phyloP scores from a whole-genome alignment of 306 rosid genomes.

The Glycine soja region DNA sequence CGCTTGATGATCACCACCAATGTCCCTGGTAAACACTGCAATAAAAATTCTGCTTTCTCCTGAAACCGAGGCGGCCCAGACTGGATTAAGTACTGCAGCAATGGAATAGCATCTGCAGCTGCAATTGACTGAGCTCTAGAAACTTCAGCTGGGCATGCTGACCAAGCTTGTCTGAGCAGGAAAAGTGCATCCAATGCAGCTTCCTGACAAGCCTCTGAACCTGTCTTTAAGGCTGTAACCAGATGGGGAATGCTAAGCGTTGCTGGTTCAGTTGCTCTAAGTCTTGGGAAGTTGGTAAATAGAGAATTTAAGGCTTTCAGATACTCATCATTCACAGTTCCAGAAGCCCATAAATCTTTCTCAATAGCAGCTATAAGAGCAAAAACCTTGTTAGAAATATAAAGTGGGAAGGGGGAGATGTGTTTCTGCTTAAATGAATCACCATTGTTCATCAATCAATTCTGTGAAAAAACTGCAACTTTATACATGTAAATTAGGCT shows the following conservation, averaged over 20 bases:
- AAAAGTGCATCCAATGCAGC: constrained; percentile 95
- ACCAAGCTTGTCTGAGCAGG: constrained; percentile 99
- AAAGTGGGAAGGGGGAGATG: neutral
- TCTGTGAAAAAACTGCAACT: neutral
- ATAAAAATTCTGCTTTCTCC: constrained; percentile 92
- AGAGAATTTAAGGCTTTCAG: constrained; percentile 93
- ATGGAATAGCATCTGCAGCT: constrained; percentile 97
- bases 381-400: constrained; percentile 41
- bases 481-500: neutral
- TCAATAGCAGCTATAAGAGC: constrained; percentile 85
- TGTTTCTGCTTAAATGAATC: constrained; percentile 17
- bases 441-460: constrained; percentile 14
- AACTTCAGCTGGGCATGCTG: constrained; percentile 98
- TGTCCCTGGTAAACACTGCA: constrained; percentile 98
- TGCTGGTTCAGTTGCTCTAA: constrained; percentile 98
- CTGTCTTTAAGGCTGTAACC: constrained; percentile 91
- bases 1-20: constrained; percentile 88
- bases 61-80: constrained; percentile 99
- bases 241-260: constrained; percentile 98
- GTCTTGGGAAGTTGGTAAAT: constrained; percentile 95
- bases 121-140: constrained; percentile 97
- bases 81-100: constrained; percentile 94
- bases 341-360: constrained; percentile 95
- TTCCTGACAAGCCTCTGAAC: constrained; percentile 98
- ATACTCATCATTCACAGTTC: constrained; percentile 96